phyloP scores from a whole-genome alignment of 2,329 filamentous ascomycete species.

The Colletotrichum sidae region DNA sequence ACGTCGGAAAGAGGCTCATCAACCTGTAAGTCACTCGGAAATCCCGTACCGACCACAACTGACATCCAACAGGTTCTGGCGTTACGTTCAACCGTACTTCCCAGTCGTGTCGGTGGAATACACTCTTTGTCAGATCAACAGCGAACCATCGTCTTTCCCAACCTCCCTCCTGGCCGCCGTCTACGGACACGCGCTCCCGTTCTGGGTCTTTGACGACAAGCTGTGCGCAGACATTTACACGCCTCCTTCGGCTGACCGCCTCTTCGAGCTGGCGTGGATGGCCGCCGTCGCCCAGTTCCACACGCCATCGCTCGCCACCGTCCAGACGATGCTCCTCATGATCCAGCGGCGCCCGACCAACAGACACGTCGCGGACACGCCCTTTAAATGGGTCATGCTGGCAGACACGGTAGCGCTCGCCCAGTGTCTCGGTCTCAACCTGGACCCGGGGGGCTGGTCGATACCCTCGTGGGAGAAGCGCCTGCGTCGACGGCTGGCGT shows the following conservation, averaged over 20 bases:
- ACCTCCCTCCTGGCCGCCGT: constrained; percentile 15
- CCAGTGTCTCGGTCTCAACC: constrained; percentile 24
- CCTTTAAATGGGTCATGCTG: constrained; percentile 33
- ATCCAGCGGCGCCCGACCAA: constrained; percentile 32
- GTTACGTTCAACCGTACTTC: constrained; percentile 27
- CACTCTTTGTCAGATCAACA: neutral
- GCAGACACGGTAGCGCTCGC: constrained; percentile 25
- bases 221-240: constrained; percentile 24
- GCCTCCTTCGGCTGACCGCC: constrained; percentile 3
- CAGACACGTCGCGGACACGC: constrained; percentile 28
- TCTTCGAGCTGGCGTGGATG: constrained; percentile 29
- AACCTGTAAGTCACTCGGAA: constrained; percentile 7
- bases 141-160: constrained; percentile 12
- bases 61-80: constrained; percentile 11
- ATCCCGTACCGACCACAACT: neutral
- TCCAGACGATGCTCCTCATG: constrained; percentile 29
- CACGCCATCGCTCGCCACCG: constrained; percentile 5
- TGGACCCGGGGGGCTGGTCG: constrained; percentile 22
- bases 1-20: constrained; percentile 19
- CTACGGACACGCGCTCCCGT: constrained; percentile 23
- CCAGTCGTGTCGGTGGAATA: constrained; percentile 16
- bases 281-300: constrained; percentile 17
- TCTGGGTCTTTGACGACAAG: constrained; percentile 29
- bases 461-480: constrained; percentile 26
- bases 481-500: constrained; percentile 18